Evolutionary conservation across 2,329 filamentous ascomycete genomes (phyloP).

Genomic region (Epichloe coenophiala): DNA sequence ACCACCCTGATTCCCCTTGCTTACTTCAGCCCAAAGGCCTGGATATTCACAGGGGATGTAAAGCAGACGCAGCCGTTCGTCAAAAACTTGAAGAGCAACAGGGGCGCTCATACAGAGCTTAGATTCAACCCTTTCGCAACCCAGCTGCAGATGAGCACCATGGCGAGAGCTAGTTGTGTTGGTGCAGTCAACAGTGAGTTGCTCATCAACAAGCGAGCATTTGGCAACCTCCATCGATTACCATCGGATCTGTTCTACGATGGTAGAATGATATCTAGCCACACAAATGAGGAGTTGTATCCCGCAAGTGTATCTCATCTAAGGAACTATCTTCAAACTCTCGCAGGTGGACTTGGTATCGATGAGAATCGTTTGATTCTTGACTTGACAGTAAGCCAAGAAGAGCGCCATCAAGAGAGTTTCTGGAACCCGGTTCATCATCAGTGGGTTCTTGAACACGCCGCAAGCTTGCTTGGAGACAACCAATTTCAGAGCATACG

Average conservation of each 20-base stretch:
- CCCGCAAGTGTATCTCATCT: slow-evolving; percentile 16
- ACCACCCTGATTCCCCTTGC: slow-evolving; percentile 32
- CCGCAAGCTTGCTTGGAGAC: slow-evolving; percentile 12
- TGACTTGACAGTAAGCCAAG: slow-evolving; percentile 14
- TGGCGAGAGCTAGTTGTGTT: slow-evolving; percentile 23
- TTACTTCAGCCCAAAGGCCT: slow-evolving; percentile 26
- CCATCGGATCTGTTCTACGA: slow-evolving; percentile 29
- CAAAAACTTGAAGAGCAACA: slow-evolving; percentile 13
- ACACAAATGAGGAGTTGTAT: slow-evolving; percentile 11
- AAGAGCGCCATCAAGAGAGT: slow-evolving; percentile 18
- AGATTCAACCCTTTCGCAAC: slow-evolving; percentile 19
- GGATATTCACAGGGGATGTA: slow-evolving; percentile 34
- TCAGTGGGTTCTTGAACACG: slow-evolving; percentile 22
- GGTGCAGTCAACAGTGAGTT: slow-evolving; percentile 20
- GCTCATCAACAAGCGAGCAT: slow-evolving; percentile 24
- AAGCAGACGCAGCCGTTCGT: slow-evolving; percentile 31
- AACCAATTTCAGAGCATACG: slow-evolving; percentile 8
- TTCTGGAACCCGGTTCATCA: slow-evolving; percentile 28
- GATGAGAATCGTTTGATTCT: slow-evolving; percentile 25
- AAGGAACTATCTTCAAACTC: slow-evolving; percentile 15
- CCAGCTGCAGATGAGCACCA: slow-evolving; percentile 22
- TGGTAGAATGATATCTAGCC: slow-evolving; percentile 22
- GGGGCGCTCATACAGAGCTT: slow-evolving; percentile 8
- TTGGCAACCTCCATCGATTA: slow-evolving; percentile 25
- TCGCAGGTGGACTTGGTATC: slow-evolving; percentile 11